Percentiles rank a stretch among this genome's conserved stretches.
These are phyloP conservation scores for Styphnolobium japonicum DNA, from an alignment of 306 rosid species.

Conservation along the genomic window DNA sequence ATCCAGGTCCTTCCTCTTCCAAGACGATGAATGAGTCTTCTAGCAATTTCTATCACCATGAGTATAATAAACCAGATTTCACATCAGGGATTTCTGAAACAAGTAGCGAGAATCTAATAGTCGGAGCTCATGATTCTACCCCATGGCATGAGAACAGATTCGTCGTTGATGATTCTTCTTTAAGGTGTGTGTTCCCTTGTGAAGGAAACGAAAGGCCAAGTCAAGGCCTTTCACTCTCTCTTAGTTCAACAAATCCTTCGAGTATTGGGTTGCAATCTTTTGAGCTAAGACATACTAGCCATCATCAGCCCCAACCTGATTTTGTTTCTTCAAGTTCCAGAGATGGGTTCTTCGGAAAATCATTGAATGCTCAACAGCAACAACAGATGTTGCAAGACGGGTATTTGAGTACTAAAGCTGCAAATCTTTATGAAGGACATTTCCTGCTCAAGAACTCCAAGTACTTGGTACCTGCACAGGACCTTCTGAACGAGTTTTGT, in stretches of 20 bases:
- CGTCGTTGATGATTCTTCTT: conserved; percentile 63
- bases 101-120: conserved; percentile 44
- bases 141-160: conserved; percentile 56
- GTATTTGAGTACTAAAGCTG: conserved; percentile 27
- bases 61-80: conserved; percentile 39
- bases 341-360: conserved; percentile 39
- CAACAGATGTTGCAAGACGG: conserved; percentile 34
- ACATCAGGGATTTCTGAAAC: conserved; percentile 48
- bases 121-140: conserved; percentile 31
- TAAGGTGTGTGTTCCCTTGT: conserved; percentile 77
- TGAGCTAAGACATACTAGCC: conserved; percentile 57
- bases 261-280: conserved; percentile 66
- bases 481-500: conserved; percentile 82
- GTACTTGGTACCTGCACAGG: conserved; percentile 66
- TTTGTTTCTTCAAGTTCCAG: conserved; percentile 31
- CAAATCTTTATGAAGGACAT: conserved; percentile 33
- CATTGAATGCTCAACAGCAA: conserved; percentile 24
- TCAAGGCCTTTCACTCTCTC: conserved; percentile 90
- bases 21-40: conserved; percentile 37
- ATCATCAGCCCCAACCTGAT: conserved; percentile 21
- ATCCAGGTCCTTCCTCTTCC: conserved; percentile 43
- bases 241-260: conserved; percentile 68
- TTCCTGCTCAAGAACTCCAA: conserved; percentile 59
- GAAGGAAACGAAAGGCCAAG: conserved; percentile 79
- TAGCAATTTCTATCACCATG: conserved; percentile 37